Evolutionary conservation across 495 filamentous ascomycete genomes (phyloP), one percentile per base, ranked within the genome.

Genomic region (Hypoxylon trugodes): DNA sequence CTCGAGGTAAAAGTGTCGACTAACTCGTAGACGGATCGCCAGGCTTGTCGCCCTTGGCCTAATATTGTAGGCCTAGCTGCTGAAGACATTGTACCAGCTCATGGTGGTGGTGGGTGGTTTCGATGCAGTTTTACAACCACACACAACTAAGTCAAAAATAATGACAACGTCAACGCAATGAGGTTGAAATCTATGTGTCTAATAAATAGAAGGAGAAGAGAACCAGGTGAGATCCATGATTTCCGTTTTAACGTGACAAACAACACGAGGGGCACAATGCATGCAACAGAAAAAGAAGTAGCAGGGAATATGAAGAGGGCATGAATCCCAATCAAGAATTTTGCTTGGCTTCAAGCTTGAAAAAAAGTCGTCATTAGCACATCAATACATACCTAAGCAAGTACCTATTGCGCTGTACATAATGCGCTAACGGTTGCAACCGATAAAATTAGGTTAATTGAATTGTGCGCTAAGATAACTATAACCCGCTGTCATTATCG

Each of bases 21-120:
- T 38, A 77, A 70, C 59, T 75, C 74, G 51, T 77, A 77, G 48
- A 80, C 64, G n/a, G 77, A 73, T 61, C 74, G 70, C 74, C 75
- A 79, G 59, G 76, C 55, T 45, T 76, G 72, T 36, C 77, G 77
- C 64, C 77, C 75, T 69, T 78, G 73, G 69, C 78, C 75, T 69
- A 78, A 70, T 60, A 75, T 71, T 13, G 72, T 70, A 52, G 73
- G 66, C 69, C 79, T 79, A 76, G 73, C 74, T 62, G 68, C 71
- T 43, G 63, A 58, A 69, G 74, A 74, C 79, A 80, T 81, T 69
- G 71, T 74, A 69, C 65, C 70, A 72, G 74, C 57, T 70, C 77
- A 79, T 73, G 61, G 32, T 71, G 68, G 64, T 50, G 41, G 32
- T 21, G n/a, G n/a, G 16, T 47, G 37, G 21, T 49, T 22, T 42